These are phyloP conservation scores for Tricholomella constricta DNA, from an alignment of 768 basidiomycete genomes.

Conservation along the genomic window DNA sequence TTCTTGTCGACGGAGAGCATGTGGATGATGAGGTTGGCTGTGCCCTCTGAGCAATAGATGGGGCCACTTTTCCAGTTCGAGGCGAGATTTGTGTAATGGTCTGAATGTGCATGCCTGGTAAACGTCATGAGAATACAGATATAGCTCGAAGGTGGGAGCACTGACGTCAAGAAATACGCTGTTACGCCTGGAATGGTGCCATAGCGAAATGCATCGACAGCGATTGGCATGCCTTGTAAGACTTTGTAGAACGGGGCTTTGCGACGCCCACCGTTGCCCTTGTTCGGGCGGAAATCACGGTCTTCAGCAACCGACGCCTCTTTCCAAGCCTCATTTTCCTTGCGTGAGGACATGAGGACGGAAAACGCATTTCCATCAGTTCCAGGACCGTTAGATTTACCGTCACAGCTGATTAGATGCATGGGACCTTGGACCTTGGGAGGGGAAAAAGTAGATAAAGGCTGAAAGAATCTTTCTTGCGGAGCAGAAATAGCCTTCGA, in stretches of 20 bases:
- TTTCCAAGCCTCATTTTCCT: slow-evolving; percentile 84
- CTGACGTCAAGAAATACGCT: slow-evolving; percentile 89
- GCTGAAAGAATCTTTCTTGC: slow-evolving; percentile 5
- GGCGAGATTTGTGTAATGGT: slow-evolving; percentile 93
- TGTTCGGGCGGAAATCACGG: slow-evolving; percentile 45
- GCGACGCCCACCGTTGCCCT: slow-evolving; percentile 54
- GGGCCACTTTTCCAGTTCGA: slow-evolving; percentile 88
- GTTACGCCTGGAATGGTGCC: slow-evolving; percentile 87
- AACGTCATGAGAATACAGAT: slow-evolving; percentile 13
- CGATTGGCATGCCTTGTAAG: slow-evolving; percentile 95
- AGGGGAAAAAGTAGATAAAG: slow-evolving; percentile 12
- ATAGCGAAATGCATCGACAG: slow-evolving; percentile 96
- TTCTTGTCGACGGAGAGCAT: slow-evolving; percentile 87
- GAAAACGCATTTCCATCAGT: slow-evolving; percentile 57
- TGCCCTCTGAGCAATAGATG: slow-evolving; percentile 94
- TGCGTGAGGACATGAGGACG: slow-evolving; percentile 85
- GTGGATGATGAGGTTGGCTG: slow-evolving; percentile 88
- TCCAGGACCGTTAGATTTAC: slow-evolving; percentile 16
- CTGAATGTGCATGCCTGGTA: slow-evolving; percentile 90
- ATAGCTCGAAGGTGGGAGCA: neutral
- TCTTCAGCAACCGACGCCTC: slow-evolving; percentile 64
- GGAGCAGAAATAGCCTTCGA: neutral
- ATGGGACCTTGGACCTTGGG: slow-evolving; percentile 16
- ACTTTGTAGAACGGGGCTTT: slow-evolving; percentile 96
- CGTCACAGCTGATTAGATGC: slow-evolving; percentile 18